Evolutionary conservation across 2,329 filamentous ascomycete species (phyloP).

Genomic region (Chaetomium olivaceum): DNA sequence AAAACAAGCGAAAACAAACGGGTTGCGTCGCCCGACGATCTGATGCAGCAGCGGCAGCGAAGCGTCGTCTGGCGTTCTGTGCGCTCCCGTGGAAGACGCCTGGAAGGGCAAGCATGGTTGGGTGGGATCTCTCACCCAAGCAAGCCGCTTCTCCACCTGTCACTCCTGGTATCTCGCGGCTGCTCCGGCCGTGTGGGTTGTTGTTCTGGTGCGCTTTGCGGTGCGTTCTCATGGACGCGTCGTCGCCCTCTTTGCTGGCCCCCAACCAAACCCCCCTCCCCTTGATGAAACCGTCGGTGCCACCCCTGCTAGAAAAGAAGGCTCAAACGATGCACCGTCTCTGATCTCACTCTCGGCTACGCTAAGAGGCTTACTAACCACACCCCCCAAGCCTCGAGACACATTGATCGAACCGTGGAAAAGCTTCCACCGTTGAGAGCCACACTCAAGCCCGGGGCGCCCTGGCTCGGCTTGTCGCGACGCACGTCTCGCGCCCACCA

Average conservation of each 20-base stretch:
- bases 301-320: slow-evolving; percentile 25
- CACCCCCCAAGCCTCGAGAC: slow-evolving; percentile 26
- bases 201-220: slow-evolving; percentile 12
- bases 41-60: slow-evolving; percentile 10
- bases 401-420: slow-evolving; percentile 28
- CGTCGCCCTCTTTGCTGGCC: slow-evolving; percentile 15
- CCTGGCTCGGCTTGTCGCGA: slow-evolving; percentile 27
- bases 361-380: background rate
- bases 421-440: slow-evolving; percentile 32
- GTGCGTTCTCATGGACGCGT: slow-evolving; percentile 11
- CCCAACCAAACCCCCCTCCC: slow-evolving; percentile 20
- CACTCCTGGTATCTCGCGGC: slow-evolving; percentile 20
- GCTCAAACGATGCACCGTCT: slow-evolving; percentile 28
- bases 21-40: background rate
- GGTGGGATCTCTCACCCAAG: slow-evolving; percentile 17
- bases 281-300: slow-evolving; percentile 29
- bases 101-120: slow-evolving; percentile 19
- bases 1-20: slow-evolving; percentile 12
- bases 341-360: slow-evolving; percentile 27
- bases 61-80: slow-evolving; percentile 4
- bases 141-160: slow-evolving; percentile 20
- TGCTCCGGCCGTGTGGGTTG: slow-evolving; percentile 17
- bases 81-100: slow-evolving; percentile 23
- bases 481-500: slow-evolving; percentile 26
- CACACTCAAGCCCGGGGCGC: slow-evolving; percentile 26